Percentiles rank a stretch among this genome's conserved stretches.
phyloP scores from a whole-genome alignment of 768 basidiomycete genomes.

The Dioszegia aurantiaca region DNA sequence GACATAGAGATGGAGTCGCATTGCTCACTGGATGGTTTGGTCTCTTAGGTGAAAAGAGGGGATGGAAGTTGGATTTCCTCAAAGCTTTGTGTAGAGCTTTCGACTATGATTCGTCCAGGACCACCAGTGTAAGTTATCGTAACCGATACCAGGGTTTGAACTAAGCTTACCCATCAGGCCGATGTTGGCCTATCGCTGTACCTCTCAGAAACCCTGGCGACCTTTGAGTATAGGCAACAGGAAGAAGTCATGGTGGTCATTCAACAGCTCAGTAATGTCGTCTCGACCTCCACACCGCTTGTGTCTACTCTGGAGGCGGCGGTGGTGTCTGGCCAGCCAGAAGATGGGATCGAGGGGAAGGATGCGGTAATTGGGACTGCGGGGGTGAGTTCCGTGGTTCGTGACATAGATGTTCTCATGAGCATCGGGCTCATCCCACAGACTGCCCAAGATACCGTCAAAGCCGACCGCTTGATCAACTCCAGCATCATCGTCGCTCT shows the following conservation, averaged over 20 bases:
- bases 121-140: slow-evolving; percentile 14
- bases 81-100: slow-evolving; percentile 77
- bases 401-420: background rate
- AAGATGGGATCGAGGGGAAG: slow-evolving; percentile 66
- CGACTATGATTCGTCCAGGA: slow-evolving; percentile 63
- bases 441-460: slow-evolving; percentile 10
- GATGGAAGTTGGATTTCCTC: slow-evolving; percentile 78
- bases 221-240: slow-evolving; percentile 90
- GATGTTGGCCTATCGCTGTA: slow-evolving; percentile 81
- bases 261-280: slow-evolving; percentile 55
- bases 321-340: slow-evolving; percentile 71
- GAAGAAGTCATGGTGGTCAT: slow-evolving; percentile 88
- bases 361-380: slow-evolving; percentile 22
- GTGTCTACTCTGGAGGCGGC: slow-evolving; percentile 68
- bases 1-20: slow-evolving; percentile 64
- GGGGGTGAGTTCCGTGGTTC: slow-evolving; percentile 13
- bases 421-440: slow-evolving; percentile 2
- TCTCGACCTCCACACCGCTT: slow-evolving; percentile 63
- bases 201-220: slow-evolving; percentile 89
- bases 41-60: slow-evolving; percentile 86
- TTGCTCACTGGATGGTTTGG: slow-evolving; percentile 86
- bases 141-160: background rate
- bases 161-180: slow-evolving; percentile 14
- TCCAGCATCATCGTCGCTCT: slow-evolving; percentile 74
- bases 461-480: slow-evolving; percentile 29